Conservation (phyloP, 225 moss, liverwort and hornwort genomes). For the Polytrichum commune region DNA sequence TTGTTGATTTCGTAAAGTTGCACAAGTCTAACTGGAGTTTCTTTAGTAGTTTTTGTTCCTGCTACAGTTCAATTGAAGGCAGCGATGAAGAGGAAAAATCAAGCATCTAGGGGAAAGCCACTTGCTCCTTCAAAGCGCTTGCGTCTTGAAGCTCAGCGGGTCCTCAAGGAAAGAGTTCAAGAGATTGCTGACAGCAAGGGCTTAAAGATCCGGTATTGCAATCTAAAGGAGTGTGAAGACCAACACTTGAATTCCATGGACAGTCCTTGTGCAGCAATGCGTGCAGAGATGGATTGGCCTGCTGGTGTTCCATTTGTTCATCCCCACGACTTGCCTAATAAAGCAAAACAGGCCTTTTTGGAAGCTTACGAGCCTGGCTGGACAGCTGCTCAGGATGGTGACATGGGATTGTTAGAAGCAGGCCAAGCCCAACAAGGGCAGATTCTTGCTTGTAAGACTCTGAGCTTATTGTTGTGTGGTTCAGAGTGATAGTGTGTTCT, state of each 20-base stretch:
- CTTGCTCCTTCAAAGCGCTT: slow-evolving; percentile 95
- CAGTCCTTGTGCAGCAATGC: slow-evolving; percentile 85
- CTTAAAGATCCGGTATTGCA: slow-evolving; percentile 93
- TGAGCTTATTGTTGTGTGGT: slow-evolving; percentile 15
- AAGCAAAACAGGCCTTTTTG: slow-evolving; percentile 96
- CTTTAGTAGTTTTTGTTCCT: slow-evolving; percentile 46
- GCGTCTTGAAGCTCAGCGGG: slow-evolving; percentile 93
- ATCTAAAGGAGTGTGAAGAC: slow-evolving; percentile 97
- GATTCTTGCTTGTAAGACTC: slow-evolving; percentile 89
- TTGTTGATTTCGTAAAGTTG: background rate
- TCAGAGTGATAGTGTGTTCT: background rate
- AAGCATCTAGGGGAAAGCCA: slow-evolving; percentile 90
- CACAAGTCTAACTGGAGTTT: slow-evolving; percentile 2
- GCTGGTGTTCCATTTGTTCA: slow-evolving; percentile 94
- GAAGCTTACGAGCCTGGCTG: slow-evolving; percentile 99
- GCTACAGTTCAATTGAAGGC: slow-evolving; percentile 71
- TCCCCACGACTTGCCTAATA: slow-evolving; percentile 97
- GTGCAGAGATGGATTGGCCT: slow-evolving; percentile 98
- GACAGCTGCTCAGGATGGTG: slow-evolving; percentile 94
- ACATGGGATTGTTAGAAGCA: slow-evolving; percentile 73
- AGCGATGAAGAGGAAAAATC: slow-evolving; percentile 87
- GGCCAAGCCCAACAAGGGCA: slow-evolving; percentile 76
- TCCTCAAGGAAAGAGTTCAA: slow-evolving; percentile 93
- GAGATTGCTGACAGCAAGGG: slow-evolving; percentile 98
- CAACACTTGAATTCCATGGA: slow-evolving; percentile 76